These are phyloP conservation scores for Clarireedia paspali DNA, from an alignment of 2,329 filamentous ascomycete genomes.

Conservation along the genomic window DNA sequence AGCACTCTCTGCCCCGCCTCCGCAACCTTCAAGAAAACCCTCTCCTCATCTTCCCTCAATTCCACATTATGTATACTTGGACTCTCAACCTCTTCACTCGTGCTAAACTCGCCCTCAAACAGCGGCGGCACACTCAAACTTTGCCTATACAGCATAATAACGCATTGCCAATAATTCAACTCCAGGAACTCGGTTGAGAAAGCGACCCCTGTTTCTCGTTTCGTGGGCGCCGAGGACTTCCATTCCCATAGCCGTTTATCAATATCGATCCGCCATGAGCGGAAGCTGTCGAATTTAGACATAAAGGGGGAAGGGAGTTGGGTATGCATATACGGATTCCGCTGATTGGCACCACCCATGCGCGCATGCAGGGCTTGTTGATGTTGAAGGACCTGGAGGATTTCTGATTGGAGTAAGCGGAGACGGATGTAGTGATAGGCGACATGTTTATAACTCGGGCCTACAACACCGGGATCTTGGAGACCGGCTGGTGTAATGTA, in stretches of 20 bases:
- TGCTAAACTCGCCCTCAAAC: conserved; percentile 71
- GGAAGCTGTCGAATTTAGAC: conserved; percentile 74
- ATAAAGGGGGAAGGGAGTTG: conserved; percentile 80
- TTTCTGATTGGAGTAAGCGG: conserved; percentile 84
- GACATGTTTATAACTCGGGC: conserved; percentile 82
- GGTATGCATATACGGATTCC: conserved; percentile 68
- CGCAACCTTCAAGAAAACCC: conserved; percentile 88
- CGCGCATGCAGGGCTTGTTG: conserved; percentile 79
- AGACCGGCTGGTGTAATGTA: conserved; percentile 80
- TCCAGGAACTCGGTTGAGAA: conserved; percentile 89
- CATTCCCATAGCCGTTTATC: conserved; percentile 77
- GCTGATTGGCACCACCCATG: conserved; percentile 52
- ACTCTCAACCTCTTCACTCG: conserved; percentile 56
- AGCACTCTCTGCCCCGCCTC: conserved; percentile 91
- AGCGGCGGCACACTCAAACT: conserved; percentile 79
- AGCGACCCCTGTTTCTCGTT: conserved; percentile 72
- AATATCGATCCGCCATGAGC: conserved; percentile 82
- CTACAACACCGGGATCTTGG: conserved; percentile 48
- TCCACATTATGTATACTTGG: conserved; percentile 57
- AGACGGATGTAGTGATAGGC: conserved; percentile 89
- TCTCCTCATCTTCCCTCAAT: conserved; percentile 73
- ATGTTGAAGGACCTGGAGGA: conserved; percentile 86
- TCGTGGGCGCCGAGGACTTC: conserved; percentile 75
- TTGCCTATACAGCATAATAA: conserved; percentile 92
- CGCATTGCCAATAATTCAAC: conserved; percentile 94